Evolutionary conservation across 192 early-diverging fungal genomes (phyloP), one percentile per base, ranked within the genome.

Genomic region (Backusella parvicylindrica): DNA sequence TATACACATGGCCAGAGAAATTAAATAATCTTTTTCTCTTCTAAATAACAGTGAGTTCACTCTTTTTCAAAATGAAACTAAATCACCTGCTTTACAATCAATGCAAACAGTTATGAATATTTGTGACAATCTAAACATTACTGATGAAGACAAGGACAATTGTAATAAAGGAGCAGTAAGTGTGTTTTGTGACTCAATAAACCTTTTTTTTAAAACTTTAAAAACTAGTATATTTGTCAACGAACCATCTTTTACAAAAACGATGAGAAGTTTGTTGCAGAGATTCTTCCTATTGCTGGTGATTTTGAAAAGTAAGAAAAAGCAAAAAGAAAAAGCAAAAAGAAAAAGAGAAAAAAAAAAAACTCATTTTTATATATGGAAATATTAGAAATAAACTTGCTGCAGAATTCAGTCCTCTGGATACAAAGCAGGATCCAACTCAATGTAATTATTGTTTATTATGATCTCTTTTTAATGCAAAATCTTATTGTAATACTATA

Each of bases 101-200:
- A 75, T 56, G 30, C 43, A 67, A 30, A 40, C 68, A 16, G 56
- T 47, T 12, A 31, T 80, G 26, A 80, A 80, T 30, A 40, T 80
- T n/a, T 80, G 79, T 37, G 71, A 72, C 23, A 31, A 65, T 26
- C 38, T 80, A 41, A 49, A 64, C 16, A 28, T 35, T 33, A 53
- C 60, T 38, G 71, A 70, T 18, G 37, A 71, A 21, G 35, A 26
- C 13, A 38, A 71, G 16, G 77, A 74, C 49, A 32, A 72, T 47
- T 80, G 79, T 63, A 47, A 37, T 0, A 38, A 38, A 7, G 79
- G 79, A 11, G 35, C 79, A 5, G 79, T 80, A 69, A 80, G 78
- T 68, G n/a, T 12, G 15, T 33, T 66, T 66, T 4, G 15, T 13
- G 6, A 32, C 8, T 21, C 16, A 21, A 18, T 23, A 15, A 33